Evolutionary conservation across 129 eudicot species (phyloP).

Genomic region (Cynara cardunculus): DNA sequence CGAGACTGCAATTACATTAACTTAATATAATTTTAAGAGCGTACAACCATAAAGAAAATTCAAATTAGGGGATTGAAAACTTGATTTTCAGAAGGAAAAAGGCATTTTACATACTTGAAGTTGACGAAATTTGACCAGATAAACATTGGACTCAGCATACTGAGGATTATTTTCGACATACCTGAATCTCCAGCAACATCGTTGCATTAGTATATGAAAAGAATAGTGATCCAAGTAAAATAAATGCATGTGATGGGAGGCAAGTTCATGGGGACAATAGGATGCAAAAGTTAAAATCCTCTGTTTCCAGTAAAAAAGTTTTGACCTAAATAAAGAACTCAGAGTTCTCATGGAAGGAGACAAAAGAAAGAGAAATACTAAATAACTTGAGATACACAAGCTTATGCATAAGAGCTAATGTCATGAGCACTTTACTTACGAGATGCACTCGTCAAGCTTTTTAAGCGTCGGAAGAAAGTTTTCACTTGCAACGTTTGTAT

Average conservation of each 20-base stretch:
- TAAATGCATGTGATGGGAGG: background rate
- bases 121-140: conserved; percentile 94
- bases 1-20: conserved; percentile 58
- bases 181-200: conserved; percentile 26
- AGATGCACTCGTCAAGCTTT: conserved; percentile 87
- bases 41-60: conserved; percentile 6
- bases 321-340: conserved; percentile 2
- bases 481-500: conserved; percentile 67
- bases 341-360: background rate
- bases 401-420: background rate
- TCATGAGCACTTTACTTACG: conserved; percentile 49
- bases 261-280: background rate
- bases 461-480: conserved; percentile 83
- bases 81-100: background rate
- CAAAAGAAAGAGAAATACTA: background rate
- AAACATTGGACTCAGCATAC: conserved; percentile 93
- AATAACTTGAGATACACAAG: background rate
- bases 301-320: background rate
- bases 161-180: conserved; percentile 99
- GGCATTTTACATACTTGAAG: conserved; percentile 66
- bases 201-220: conserved; percentile 15
- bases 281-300: background rate
- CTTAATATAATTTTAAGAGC: background rate
- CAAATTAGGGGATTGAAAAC: conserved; percentile 1
- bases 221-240: background rate